A percentile compares a stretch with the other conserved stretches of the same genome.
Conservation (phyloP, 768 basidiomycete genomes). For the Hortiboletus campestris region DNA sequence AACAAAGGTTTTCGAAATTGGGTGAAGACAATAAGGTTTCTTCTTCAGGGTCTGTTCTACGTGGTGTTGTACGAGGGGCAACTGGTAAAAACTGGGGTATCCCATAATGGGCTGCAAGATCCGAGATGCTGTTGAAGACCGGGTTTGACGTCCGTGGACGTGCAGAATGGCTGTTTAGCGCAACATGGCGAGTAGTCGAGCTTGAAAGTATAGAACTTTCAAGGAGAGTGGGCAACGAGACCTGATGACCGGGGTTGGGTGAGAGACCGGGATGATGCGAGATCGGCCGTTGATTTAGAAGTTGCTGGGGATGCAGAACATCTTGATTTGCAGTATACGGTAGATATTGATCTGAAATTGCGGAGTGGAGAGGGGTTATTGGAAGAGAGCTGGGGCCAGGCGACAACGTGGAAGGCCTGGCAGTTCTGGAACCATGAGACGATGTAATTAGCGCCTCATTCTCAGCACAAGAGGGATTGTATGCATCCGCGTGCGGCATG, state of each 20-base stretch:
- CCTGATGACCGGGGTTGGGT: constrained; percentile 40
- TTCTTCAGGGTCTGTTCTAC: constrained; percentile 37
- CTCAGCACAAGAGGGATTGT: constrained; percentile 29
- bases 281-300: constrained; percentile 50
- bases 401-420: constrained; percentile 54
- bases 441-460: constrained; percentile 45
- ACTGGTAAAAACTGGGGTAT: constrained; percentile 70
- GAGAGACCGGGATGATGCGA: constrained; percentile 37
- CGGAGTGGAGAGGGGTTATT: constrained; percentile 30
- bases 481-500: constrained; percentile 21
- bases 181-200: constrained; percentile 50
- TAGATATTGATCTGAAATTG: constrained; percentile 50
- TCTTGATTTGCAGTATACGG: constrained; percentile 39
- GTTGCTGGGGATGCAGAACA: constrained; percentile 37
- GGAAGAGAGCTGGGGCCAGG: constrained; percentile 31
- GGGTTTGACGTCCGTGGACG: constrained; percentile 69
- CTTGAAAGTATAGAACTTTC: constrained; percentile 58
- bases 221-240: constrained; percentile 37
- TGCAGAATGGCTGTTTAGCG: constrained; percentile 49
- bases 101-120: constrained; percentile 76
- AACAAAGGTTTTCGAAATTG: constrained; percentile 48
- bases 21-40: constrained; percentile 28
- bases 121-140: constrained; percentile 63
- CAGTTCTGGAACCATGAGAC: constrained; percentile 49
- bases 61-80: constrained; percentile 59